These are phyloP conservation scores for Besnoitia besnoiti DNA, from an alignment of 169 alveolate genomes.

Conservation along the genomic window DNA sequence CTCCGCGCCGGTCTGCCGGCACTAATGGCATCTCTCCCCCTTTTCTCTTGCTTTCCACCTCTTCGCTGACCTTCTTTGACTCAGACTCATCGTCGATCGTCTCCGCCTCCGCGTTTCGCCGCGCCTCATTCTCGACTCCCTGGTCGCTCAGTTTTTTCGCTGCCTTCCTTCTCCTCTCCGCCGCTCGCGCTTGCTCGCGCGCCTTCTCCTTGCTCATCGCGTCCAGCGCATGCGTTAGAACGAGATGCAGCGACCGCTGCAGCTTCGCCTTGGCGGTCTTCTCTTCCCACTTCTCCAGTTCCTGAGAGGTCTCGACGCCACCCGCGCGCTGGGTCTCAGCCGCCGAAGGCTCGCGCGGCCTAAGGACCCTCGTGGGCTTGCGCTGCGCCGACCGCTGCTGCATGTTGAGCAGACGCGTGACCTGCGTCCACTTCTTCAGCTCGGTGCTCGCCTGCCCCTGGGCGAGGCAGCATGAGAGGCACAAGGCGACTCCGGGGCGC, in stretches of 20 bases:
- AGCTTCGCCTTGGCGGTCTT: background rate
- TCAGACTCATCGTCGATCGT: no score
- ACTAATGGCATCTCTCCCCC: no score
- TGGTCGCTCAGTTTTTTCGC: background rate
- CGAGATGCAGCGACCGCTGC: background rate
- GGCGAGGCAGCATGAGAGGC: background rate
- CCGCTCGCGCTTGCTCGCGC: background rate
- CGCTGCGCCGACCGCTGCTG: background rate
- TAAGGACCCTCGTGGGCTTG: background rate
- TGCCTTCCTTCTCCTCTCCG: background rate
- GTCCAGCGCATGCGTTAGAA: background rate
- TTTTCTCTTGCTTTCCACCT: no score
- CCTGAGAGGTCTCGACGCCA: background rate
- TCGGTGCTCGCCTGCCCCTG: background rate
- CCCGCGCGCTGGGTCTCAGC: background rate
- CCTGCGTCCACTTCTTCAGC: background rate
- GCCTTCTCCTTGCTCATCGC: background rate
- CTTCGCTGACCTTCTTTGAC: no score
- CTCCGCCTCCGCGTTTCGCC: no score
- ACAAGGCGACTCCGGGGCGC: background rate
- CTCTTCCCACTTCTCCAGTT: constrained; percentile 19
- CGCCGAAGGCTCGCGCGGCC: background rate
- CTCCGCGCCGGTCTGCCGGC: no score
- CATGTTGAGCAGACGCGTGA: background rate
- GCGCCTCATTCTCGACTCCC: no score